Evolutionary conservation across 1,284 basidiomycete genomes (phyloP).

Genomic region (Ceratobasidium theobromae): DNA sequence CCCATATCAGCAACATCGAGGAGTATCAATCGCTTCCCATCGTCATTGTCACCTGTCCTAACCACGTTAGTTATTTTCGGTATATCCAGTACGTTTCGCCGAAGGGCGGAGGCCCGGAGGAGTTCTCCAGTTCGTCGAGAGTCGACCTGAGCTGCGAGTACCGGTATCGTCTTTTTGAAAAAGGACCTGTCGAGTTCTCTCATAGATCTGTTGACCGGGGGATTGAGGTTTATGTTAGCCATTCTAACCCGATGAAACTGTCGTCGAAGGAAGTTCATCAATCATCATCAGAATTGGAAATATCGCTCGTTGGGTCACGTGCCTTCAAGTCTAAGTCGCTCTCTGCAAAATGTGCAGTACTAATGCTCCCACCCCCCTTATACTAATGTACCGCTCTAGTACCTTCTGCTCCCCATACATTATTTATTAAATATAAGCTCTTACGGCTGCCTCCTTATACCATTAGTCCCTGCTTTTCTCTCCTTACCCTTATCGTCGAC

Average conservation of each 20-base stretch:
- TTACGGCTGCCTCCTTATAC: too few relatives aligned
- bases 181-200: slow-evolving; percentile 57
- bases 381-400: too few relatives aligned
- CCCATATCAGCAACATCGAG: slow-evolving; percentile 61
- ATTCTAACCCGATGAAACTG: neutral
- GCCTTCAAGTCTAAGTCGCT: too few relatives aligned
- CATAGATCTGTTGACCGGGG: slow-evolving; percentile 44
- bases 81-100: slow-evolving; percentile 4
- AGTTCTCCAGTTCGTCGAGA: slow-evolving; percentile 58
- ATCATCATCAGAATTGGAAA: too few relatives aligned
- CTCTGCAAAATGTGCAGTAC: too few relatives aligned
- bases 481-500: too few relatives aligned
- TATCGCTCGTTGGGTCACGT: neutral
- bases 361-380: too few relatives aligned
- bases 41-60: slow-evolving; percentile 52
- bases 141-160: slow-evolving; percentile 67
- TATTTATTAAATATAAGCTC: too few relatives aligned
- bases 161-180: slow-evolving; percentile 63
- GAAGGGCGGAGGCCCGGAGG: slow-evolving; percentile 40
- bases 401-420: too few relatives aligned
- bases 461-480: too few relatives aligned
- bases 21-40: slow-evolving; percentile 59
- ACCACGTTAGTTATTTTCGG: slow-evolving; percentile 28
- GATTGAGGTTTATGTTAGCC: slow-evolving; percentile 35
- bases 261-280: slow-evolving; percentile 25